Conservation (phyloP, 371 early-diverging fungal genomes). For the Rhizopus sp. region DNA sequence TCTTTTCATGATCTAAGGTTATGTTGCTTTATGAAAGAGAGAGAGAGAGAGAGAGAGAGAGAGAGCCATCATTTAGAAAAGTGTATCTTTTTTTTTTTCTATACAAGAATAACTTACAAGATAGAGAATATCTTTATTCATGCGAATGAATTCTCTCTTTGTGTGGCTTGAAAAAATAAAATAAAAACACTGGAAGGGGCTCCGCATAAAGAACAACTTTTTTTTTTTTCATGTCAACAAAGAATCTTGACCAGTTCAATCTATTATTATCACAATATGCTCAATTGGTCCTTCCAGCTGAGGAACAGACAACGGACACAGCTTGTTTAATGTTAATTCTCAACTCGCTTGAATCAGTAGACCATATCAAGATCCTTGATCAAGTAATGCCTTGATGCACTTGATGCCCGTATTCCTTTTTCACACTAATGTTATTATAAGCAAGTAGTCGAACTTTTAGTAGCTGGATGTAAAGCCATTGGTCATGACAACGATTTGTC, state of each 20-base stretch:
- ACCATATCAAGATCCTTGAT: constrained; percentile 22
- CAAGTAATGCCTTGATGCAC: constrained; percentile 6
- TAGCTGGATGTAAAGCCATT: constrained; percentile 42
- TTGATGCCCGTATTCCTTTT: not conserved
- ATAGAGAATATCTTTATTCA: too few species aligned
- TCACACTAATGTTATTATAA: constrained; percentile 10
- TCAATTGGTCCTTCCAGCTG: not conserved
- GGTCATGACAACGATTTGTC: constrained; percentile 24
- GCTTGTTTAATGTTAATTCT: not conserved
- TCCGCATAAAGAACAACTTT: not conserved
- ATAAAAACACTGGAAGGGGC: not conserved
- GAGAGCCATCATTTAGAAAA: too few species aligned
- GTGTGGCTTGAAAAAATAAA: constrained; percentile 2
- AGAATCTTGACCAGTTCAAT: constrained; percentile 8
- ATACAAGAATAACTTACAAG: too few species aligned
- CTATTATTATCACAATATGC: constrained; percentile 6
- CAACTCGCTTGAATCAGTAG: constrained; percentile 6
- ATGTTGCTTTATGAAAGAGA: too few species aligned
- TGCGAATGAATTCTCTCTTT: too few species aligned
- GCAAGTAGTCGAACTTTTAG: constrained; percentile 49
- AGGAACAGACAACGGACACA: not conserved
- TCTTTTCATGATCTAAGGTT: too few species aligned
- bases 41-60: too few species aligned
- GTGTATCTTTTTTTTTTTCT: too few species aligned
- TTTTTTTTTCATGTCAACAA: constrained; percentile 1